These are phyloP conservation scores for Misopates orontium DNA, from an alignment of 257 asterid genomes.

Conservation along the genomic window DNA sequence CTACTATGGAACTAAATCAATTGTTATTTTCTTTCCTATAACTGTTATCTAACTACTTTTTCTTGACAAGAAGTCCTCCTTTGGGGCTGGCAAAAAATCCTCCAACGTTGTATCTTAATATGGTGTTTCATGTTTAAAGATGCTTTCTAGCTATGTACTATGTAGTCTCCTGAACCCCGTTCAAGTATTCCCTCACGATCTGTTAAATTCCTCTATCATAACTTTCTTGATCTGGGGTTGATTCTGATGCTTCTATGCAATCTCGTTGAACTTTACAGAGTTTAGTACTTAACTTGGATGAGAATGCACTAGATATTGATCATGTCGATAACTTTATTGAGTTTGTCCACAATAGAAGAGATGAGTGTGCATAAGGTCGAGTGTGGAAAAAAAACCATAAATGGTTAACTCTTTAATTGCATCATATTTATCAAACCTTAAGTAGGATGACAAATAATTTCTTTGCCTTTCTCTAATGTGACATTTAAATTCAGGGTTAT, in stretches of 20 bases:
- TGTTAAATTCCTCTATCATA: too few species aligned
- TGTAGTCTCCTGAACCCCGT: too few species aligned
- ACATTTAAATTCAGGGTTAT: conserved; percentile 56
- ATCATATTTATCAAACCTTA: conserved; percentile 20
- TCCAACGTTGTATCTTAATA: too few species aligned
- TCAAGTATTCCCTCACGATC: too few species aligned
- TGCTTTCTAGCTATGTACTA: too few species aligned
- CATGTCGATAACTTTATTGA: conserved; percentile 92
- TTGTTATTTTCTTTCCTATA: too few species aligned
- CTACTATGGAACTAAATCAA: too few species aligned
- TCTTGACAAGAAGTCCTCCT: too few species aligned
- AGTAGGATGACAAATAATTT: not conserved
- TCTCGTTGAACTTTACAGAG: conserved; percentile 46
- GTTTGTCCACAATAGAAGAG: conserved; percentile 95
- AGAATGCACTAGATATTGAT: conserved; percentile 85
- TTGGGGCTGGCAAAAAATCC: too few species aligned
- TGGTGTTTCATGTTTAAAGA: too few species aligned
- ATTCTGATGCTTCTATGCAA: conserved; percentile 25
- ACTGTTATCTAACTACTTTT: too few species aligned
- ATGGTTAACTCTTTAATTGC: conserved; percentile 12
- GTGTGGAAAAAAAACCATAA: not conserved
- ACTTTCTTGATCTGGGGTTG: not conserved
- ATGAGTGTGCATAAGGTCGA: conserved; percentile 86
- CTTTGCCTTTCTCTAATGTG: conserved; percentile 7
- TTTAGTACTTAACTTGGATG: conserved; percentile 86